Evolutionary conservation across 2,329 filamentous ascomycete genomes (phyloP).

Genomic region (Dothideomycetidae sp.): DNA sequence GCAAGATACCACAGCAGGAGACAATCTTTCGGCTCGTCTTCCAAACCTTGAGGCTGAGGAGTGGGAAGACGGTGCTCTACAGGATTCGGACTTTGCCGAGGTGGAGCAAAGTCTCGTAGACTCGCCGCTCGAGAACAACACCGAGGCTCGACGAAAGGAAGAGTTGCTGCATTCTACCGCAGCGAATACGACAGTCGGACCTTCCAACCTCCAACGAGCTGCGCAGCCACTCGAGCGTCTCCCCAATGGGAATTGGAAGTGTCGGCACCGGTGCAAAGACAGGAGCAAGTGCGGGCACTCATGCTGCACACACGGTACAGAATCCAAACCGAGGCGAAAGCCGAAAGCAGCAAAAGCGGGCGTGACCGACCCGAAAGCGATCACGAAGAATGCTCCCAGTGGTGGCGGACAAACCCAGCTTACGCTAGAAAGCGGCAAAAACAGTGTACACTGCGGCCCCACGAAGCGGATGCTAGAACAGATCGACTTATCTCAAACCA

Average conservation of each 20-base stretch:
- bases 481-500: slow-evolving; percentile 2
- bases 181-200: not conserved
- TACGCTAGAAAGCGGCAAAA: no score
- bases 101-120: slow-evolving; percentile 21
- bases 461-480: not conserved
- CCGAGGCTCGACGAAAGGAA: no score
- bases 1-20: no score
- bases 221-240: slow-evolving; percentile 36
- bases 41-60: slow-evolving; percentile 26
- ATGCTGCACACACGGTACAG: slow-evolving; percentile 53
- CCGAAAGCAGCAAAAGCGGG: slow-evolving; percentile 40
- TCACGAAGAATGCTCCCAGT: not conserved
- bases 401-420: not conserved
- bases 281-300: slow-evolving; percentile 51
- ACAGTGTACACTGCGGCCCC: no score
- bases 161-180: no score
- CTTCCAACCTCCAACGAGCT: slow-evolving; percentile 20
- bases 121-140: no score
- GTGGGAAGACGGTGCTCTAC: slow-evolving; percentile 39
- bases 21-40: no score
- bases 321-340: not conserved
- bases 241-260: slow-evolving; percentile 56
- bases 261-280: slow-evolving; percentile 56
- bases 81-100: slow-evolving; percentile 38
- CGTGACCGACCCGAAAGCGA: not conserved